A percentile compares a stretch with the other conserved stretches of the same genome.
phyloP scores from a whole-genome alignment of 164 flowering plant genomes.

The Vitis rupestris region DNA sequence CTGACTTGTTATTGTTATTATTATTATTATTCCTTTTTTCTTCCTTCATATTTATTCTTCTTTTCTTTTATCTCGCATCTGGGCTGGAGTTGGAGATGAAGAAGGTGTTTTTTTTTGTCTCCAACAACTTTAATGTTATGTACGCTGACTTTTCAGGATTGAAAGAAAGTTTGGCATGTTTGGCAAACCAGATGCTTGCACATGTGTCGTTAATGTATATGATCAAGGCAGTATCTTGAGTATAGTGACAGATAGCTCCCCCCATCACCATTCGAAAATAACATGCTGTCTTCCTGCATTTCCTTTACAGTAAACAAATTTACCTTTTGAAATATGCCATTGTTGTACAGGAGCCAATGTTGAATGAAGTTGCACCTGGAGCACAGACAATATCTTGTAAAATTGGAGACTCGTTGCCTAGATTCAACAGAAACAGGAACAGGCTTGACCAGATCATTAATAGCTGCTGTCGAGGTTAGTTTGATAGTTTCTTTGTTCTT shows the following conservation, averaged over 20 bases:
- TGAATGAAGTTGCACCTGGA: constrained; percentile 98
- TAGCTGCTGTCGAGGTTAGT: constrained; percentile 89
- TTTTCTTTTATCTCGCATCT: too few relatives aligned
- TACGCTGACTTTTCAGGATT: constrained; percentile 42
- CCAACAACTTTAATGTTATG: constrained; percentile 4
- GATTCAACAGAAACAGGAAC: constrained; percentile 99
- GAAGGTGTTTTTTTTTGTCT: not conserved
- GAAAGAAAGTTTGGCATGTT: constrained; percentile 85
- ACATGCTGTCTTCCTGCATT: not conserved
- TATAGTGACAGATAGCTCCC: constrained; percentile 91
- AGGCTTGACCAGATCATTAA: constrained; percentile 86
- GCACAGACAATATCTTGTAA: constrained; percentile 94
- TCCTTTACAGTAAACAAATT: not conserved
- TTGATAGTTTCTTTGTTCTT: too few relatives aligned
- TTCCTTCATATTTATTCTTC: too few relatives aligned
- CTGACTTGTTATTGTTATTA: too few relatives aligned
- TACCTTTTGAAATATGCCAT: constrained; percentile 9
- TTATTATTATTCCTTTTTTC: too few relatives aligned
- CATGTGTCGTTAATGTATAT: constrained; percentile 75
- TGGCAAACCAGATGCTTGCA: constrained; percentile 91
- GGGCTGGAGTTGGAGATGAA: not conserved
- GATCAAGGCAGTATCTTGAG: constrained; percentile 86
- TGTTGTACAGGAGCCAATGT: constrained; percentile 71
- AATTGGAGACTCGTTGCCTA: constrained; percentile 90
- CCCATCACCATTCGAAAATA: constrained; percentile 23